Evolutionary conservation across 2,329 filamentous ascomycete species (phyloP), one percentile per base, ranked within the genome.

Genomic region (Alternaria rosae): DNA sequence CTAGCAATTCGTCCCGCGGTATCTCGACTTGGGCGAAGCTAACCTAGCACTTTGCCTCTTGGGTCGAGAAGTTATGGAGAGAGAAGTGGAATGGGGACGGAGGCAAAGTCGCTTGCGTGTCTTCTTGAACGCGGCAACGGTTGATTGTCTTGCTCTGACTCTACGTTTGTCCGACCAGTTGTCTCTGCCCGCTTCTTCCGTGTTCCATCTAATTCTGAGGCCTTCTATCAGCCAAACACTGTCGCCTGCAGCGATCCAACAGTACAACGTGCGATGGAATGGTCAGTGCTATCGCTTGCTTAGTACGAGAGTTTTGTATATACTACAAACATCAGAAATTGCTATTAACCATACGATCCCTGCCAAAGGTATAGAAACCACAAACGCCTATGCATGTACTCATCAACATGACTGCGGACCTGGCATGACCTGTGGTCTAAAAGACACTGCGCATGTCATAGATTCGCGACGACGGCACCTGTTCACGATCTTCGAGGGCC

Each of bases 401-500:
- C 57, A 44, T 54, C 54, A 57, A 57, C 58, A 44, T 42, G 45
- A 44, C 21, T 43, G 41, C 26, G 25, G 25, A 28, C 21, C 50
- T 32, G 28, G n/a, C 48, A 5, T 58, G 4, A 38, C 42, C 35
- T 4, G 30, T 35, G 8, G 9, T 53, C 41, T 47, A 47, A 42
- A 50, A 21, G 28, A 35, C 20, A 10, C 26, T 43, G 30, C 45
- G 13, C 25, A 6, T 13, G n/a, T 44, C 12, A 32, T 51, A 13
- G 21, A 38, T 28, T 38, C 9, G 26, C 53, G 45, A 57, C 38
- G 15, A 41, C 15, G 23, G 15, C 50, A 21, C 23, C 32, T 25
- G 26, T 43, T 56, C 53, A 85, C 66, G 82, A 89, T 81, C 88
- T 88, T 67, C 89, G 87, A 63, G 91, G 57, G 20, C 64, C 81